Evolutionary conservation across 345 rosid species (phyloP).

Genomic region (Moricandia moricandioides): DNA sequence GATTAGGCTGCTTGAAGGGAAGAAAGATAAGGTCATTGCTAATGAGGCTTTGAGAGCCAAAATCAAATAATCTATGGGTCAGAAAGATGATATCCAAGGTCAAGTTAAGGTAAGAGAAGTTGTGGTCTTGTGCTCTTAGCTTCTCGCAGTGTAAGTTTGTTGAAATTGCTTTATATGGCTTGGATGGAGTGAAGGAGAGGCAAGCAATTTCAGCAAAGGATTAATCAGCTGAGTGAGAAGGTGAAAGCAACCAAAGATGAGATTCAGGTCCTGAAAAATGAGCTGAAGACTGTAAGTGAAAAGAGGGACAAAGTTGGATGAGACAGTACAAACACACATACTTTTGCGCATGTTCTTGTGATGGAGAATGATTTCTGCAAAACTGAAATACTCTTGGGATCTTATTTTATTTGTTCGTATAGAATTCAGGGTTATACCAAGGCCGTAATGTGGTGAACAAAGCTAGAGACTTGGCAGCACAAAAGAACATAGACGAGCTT

Average conservation of each 20-base stretch:
- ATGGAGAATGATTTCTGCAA: constrained; percentile 14
- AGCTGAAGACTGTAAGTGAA: constrained; percentile 45
- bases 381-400: background rate
- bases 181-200: constrained; percentile 81
- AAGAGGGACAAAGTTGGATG: constrained; percentile 73
- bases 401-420: constrained; percentile 23
- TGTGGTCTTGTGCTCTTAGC: background rate
- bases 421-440: constrained; percentile 54
- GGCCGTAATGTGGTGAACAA: constrained; percentile 47
- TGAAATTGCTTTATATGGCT: constrained; percentile 36
- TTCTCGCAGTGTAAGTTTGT: constrained; percentile 42
- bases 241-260: constrained; percentile 55
- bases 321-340: constrained; percentile 49
- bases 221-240: constrained; percentile 50
- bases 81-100: constrained; percentile 75
- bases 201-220: constrained; percentile 63
- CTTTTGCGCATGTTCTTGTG: background rate
- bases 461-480: constrained; percentile 61
- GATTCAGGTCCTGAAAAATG: constrained; percentile 52
- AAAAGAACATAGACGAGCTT: constrained; percentile 56
- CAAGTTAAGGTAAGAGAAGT: constrained; percentile 79
- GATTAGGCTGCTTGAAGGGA: constrained; percentile 84
- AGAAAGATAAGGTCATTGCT: constrained; percentile 84
- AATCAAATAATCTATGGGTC: constrained; percentile 85
- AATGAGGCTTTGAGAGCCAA: constrained; percentile 74